Percentiles rank a stretch among this genome's conserved stretches.
Conservation (phyloP, 768 basidiomycete genomes). For the Termitomyces sp. region DNA sequence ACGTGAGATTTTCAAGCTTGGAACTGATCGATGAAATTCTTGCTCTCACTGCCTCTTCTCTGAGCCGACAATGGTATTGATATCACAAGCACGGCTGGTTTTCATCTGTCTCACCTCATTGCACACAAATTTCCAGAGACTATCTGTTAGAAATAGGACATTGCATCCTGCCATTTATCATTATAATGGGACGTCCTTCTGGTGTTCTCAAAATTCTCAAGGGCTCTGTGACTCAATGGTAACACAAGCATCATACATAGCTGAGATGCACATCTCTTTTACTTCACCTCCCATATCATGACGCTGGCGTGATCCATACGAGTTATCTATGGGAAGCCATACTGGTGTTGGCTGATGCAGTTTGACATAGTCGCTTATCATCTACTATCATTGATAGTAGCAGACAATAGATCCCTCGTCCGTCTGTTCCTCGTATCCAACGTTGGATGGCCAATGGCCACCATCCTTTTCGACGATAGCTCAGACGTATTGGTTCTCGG, state of each 20-base stretch:
- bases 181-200: too few species aligned
- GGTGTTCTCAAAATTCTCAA: too few species aligned
- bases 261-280: background rate
- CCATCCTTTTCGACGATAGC: slow-evolving; percentile 1
- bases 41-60: background rate
- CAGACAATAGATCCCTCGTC: background rate
- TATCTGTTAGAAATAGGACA: background rate
- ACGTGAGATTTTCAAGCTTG: background rate
- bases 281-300: background rate
- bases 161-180: background rate
- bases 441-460: slow-evolving; percentile 3
- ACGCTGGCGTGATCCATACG: background rate
- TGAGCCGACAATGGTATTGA: background rate
- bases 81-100: background rate
- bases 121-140: background rate
- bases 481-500: background rate
- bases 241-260: background rate
- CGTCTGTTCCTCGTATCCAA: background rate
- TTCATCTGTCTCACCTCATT: background rate
- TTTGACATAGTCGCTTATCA: background rate
- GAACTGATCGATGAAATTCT: background rate
- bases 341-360: background rate
- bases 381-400: background rate
- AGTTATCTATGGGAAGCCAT: background rate
- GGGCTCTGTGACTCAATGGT: too few species aligned